A percentile compares a stretch with the other conserved stretches of the same genome.
These are phyloP conservation scores for Kickxella alabastrina DNA, from an alignment of 192 early-diverging fungal genomes.

Conservation along the genomic window DNA sequence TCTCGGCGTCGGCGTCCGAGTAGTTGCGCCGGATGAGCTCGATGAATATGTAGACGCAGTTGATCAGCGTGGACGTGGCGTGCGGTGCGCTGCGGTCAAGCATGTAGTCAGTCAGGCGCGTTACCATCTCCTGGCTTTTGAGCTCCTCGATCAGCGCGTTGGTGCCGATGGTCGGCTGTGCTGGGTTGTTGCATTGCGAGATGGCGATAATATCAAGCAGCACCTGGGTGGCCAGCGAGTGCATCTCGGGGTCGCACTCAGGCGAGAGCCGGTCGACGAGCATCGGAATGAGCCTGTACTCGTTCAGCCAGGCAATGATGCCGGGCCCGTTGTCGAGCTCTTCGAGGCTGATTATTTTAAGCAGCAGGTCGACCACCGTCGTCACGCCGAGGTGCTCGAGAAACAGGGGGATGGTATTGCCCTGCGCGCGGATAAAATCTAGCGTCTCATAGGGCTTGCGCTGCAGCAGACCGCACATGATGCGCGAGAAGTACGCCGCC, in stretches of 20 bases:
- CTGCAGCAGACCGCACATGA: conserved; percentile 79
- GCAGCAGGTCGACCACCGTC: conserved; percentile 83
- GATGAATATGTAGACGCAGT: conserved; percentile 94
- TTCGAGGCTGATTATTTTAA: conserved; percentile 90
- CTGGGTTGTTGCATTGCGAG: conserved; percentile 63
- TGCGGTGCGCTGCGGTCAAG: conserved; percentile 67
- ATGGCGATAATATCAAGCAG: conserved; percentile 82
- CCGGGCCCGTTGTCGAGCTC: conserved; percentile 83
- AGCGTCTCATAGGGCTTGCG: conserved; percentile 91
- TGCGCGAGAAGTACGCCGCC: conserved; percentile 88
- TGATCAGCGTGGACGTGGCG: conserved; percentile 83
- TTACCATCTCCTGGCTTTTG: conserved; percentile 75
- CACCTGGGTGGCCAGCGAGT: conserved; percentile 78
- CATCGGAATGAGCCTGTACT: conserved; percentile 69
- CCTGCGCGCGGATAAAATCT: conserved; percentile 74
- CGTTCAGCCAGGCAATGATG: conserved; percentile 88
- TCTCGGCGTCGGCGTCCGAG: conserved; percentile 28
- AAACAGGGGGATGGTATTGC: conserved; percentile 70
- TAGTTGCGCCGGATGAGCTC: conserved; percentile 97
- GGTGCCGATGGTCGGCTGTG: conserved; percentile 61
- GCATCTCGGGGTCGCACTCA: conserved; percentile 70
- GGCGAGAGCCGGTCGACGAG: conserved; percentile 81
- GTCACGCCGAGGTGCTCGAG: conserved; percentile 82
- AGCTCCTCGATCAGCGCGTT: conserved; percentile 64
- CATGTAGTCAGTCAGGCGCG: conserved; percentile 83